A percentile compares a stretch with the other conserved stretches of the same genome.
Conservation (phyloP, 768 basidiomycete genomes). For the Sutorius australiensis region DNA sequence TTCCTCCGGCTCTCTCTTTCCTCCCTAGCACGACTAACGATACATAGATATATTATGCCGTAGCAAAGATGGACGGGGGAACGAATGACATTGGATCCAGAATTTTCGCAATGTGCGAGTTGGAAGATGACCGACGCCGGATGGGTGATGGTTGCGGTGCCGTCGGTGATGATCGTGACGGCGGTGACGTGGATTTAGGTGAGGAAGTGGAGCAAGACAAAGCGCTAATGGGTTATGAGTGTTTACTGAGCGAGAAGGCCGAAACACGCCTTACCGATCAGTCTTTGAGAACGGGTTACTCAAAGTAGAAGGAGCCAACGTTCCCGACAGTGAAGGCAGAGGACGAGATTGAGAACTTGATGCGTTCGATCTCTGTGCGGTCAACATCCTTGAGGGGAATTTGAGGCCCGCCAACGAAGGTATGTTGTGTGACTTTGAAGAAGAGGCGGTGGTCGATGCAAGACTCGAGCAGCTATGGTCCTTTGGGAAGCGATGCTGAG, state of each 20-base stretch:
- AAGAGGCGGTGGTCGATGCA: constrained; percentile 7
- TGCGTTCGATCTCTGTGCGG: constrained; percentile 6
- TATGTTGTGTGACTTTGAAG: constrained; percentile 9
- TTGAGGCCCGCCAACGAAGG: constrained; percentile 7
- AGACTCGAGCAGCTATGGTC: constrained; percentile 57
- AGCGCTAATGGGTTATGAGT: constrained; percentile 66
- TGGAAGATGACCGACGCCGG: constrained; percentile 27
- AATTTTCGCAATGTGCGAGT: constrained; percentile 35
- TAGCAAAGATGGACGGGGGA: constrained; percentile 64
- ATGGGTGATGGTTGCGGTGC: constrained; percentile 18
- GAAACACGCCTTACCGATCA: constrained; percentile 58
- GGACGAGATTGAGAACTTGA: constrained; percentile 1
- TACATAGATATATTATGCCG: constrained; percentile 45
- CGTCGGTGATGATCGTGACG: not conserved
- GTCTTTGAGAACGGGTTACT: constrained; percentile 41
- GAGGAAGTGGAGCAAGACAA: constrained; percentile 21
- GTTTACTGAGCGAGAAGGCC: constrained; percentile 38
- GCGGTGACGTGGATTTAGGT: constrained; percentile 13
- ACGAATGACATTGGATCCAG: constrained; percentile 47
- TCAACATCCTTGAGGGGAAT: not conserved
- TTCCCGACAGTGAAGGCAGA: constrained; percentile 6
- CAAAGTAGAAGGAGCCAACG: constrained; percentile 16
- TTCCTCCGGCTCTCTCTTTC: constrained; percentile 68
- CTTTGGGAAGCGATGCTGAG: constrained; percentile 72
- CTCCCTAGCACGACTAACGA: constrained; percentile 62